Evolutionary conservation across 2,329 filamentous ascomycete species (phyloP), one percentile per base, ranked within the genome.

Genomic region (Triangularia setosa): DNA sequence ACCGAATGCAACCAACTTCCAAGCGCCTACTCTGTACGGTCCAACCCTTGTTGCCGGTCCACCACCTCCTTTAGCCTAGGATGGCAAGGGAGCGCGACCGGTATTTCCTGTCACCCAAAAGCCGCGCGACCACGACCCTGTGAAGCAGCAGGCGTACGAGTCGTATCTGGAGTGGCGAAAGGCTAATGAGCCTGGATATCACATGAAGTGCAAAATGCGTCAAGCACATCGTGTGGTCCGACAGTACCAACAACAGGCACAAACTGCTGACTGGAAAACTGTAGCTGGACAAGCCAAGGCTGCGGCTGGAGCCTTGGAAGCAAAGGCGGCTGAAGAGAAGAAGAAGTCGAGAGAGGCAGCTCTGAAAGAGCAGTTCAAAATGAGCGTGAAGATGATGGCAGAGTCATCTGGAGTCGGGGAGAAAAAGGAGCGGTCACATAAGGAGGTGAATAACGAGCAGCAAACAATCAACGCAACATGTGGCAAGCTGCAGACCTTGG

Each of bases 91-190:
- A 12, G 60, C 56, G 12, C 65, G 69, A 5, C 69, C 71, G 4
- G 62, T 65, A 33, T 73, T 72, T 61, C 71, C 71, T 4, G 71
- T 72, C 11, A 72, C 69, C 3, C 65, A 65, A 25, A 82, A 82
- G 68, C 80, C 80, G 9, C 75, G 74, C 3, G 69, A 72, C 28
- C 79, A 79, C 55, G 72, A 81, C 64, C 71, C 80, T 12, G 64
- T 70, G 54, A 75, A 75, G 25, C 81, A 83, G 70, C 78, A 80
- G 64, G 73, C 75, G 64, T 83, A 83, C 69, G 80, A 83, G 71
- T 78, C 75, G 35, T 82, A 77, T 67, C 77, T 83, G 33, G 80
- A 83, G 70, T 81, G 77, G 77, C 77, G 79, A 63, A 83, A 83
- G 67, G 78, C 78, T 23, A 77, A 78, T 56, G 78, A 81, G 67